A percentile compares a stretch with the other conserved stretches of the same genome.
phyloP scores from a whole-genome alignment of 169 alveolate species.

The Cryptosporidium ubiquitum region DNA sequence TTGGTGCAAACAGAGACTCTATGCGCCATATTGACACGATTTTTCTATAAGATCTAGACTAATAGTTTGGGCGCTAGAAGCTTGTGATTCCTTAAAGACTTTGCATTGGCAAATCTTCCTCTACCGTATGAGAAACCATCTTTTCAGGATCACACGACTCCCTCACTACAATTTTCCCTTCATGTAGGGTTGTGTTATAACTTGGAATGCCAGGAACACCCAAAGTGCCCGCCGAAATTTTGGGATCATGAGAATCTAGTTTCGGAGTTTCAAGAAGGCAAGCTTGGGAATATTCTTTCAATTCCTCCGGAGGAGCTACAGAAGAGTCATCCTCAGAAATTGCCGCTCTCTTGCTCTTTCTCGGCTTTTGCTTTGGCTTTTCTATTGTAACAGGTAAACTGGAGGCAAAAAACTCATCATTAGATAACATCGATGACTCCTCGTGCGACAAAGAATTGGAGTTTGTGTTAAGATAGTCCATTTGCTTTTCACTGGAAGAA shows the following conservation, averaged over 20 bases:
- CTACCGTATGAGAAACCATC: slow-evolving; percentile 7
- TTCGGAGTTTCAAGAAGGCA: slow-evolving; percentile 2
- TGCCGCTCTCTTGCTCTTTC: neutral
- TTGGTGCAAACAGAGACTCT: neutral
- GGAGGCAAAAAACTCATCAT: neutral
- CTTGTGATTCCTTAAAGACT: neutral
- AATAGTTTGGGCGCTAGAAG: neutral
- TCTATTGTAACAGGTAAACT: neutral
- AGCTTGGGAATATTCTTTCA: neutral
- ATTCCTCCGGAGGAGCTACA: neutral
- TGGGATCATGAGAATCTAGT: neutral
- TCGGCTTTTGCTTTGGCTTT: neutral
- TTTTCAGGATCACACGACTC: slow-evolving; percentile 1
- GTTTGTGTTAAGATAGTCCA: neutral
- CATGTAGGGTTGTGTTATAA: neutral
- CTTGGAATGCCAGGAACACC: neutral
- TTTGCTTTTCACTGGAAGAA: neutral
- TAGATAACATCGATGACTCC: neutral
- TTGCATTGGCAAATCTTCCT: neutral
- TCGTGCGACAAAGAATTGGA: neutral
- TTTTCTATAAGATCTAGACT: too few relatives aligned
- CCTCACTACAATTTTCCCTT: neutral
- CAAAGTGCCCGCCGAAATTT: neutral
- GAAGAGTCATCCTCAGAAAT: neutral
- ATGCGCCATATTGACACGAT: neutral